Evolutionary conservation across 2,329 filamentous ascomycete genomes (phyloP), one percentile per base, ranked within the genome.

Genomic region (Fusarium siculi): DNA sequence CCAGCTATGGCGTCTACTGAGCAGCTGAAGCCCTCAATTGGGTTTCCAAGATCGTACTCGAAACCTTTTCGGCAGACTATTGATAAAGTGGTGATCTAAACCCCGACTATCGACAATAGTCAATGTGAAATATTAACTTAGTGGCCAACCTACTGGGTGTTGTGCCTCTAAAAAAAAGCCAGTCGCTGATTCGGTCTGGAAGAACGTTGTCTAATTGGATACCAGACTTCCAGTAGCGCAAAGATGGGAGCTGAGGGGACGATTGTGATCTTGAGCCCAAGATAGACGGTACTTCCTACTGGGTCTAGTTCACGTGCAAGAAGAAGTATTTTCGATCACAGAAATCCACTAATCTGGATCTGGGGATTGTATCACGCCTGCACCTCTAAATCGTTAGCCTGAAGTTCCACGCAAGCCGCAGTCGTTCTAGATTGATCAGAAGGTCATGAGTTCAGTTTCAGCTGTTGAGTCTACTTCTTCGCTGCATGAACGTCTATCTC

Each of bases 221-320:
- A 53, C 23, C 23, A 21, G 5, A 18, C 23, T 25, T 25, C n/a
- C 12, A 52, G n/a, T 37, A 37, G 34, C 23, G 23, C 23, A 39
- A 16, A 46, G 9, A 2, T 21, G 18, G 19, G 25, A 30, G 19
- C 14, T 42, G 36, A 54, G 25, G 21, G 6, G 6, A 25, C 14
- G 8, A 30, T 23, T 14, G n/a, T n/a, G 25, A 18, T 7, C 14
- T n/a, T 18, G 2, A 8, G 21, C 25, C 5, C 6, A n/a, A 30
- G 36, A 19, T 54, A 12, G 5, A 30, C 2, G 15, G 15, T 30
- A 30, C 52, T 42, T 42, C 4, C 0, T n/a, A 4, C 10, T 1
- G 9, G 0, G 5, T 14, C 3, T 5, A 28, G 19, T 11, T 54
- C 16, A 4, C 8, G 9, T 37, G 7, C 2, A 2, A 9, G 2